Evolutionary conservation across 2,329 filamentous ascomycete genomes (phyloP), one percentile per base, ranked within the genome.

Genomic region (Dothistroma pini): DNA sequence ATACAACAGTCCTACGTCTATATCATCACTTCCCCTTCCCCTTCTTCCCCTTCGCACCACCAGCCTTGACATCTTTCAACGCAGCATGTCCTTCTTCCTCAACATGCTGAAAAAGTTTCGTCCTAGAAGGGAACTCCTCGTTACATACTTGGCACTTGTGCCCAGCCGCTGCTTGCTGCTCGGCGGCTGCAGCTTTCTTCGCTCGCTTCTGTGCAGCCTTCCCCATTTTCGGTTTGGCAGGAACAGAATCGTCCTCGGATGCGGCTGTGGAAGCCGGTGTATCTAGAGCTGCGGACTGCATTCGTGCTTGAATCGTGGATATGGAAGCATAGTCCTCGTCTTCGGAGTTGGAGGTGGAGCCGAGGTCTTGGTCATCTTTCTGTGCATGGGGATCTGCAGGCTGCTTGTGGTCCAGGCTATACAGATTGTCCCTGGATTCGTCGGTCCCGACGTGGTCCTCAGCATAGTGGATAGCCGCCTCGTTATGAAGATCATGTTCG

Each of bases 71-170:
- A 25, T 63, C 32, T 50, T 72, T 75, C 14, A 70, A 78, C 32
- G 85, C 83, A 6, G 87, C 89, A 56, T 66, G 67, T 7, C 59
- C 63, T 19, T 84, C 76, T 10, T 86, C 83, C 63, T 85, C 84
- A 60, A 95, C 81, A 74, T 96, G 91, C 56, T 83, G 79, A 72
- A 93, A 93, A 19, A 96, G 76, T 66, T 86, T 86, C 6, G 84
- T 89, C 67, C 86, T 88, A 1, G 88, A 91, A 0, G 84, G 85
- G 77, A 97, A 99, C 0, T 78, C 83, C 66, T 89, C 91, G 66
- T 86, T 84, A 75, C 95, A 97, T 4, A 86, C 84, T 2, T 89
- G 84, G 72, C 95, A 97, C 69, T 87, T 87, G 57, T 90, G 84
- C 32, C 86, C 78, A 19, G 62, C 50, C 12, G 47, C 59, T 48